These are phyloP conservation scores for Iris macrosiphon DNA, from an alignment of 106 monocot genomes.

Conservation along the genomic window DNA sequence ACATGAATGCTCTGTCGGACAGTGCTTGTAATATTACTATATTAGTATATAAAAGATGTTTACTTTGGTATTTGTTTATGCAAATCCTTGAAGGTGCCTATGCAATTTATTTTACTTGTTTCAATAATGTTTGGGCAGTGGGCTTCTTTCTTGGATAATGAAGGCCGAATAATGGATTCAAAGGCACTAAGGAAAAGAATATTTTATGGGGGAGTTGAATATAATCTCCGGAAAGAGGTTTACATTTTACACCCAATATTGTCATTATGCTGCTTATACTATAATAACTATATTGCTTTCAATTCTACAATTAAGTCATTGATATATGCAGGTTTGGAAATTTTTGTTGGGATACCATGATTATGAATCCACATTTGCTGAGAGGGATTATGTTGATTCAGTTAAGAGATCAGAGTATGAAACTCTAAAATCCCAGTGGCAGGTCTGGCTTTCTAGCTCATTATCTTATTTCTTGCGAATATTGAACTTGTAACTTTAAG, in stretches of 20 bases:
- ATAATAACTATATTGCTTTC: background rate
- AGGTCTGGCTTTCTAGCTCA: conserved; percentile 22
- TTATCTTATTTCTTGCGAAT: background rate
- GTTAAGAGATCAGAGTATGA: conserved; percentile 54
- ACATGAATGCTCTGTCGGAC: too few relatives aligned
- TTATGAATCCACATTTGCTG: conserved; percentile 67
- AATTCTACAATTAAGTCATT: background rate
- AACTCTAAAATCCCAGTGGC: conserved; percentile 68
- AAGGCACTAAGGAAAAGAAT: conserved; percentile 69
- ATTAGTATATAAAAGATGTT: too few relatives aligned
- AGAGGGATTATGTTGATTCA: conserved; percentile 58
- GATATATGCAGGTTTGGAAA: conserved; percentile 46
- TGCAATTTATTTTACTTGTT: background rate
- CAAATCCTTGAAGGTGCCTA: too few relatives aligned
- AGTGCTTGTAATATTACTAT: too few relatives aligned
- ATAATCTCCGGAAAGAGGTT: conserved; percentile 75
- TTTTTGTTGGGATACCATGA: conserved; percentile 57
- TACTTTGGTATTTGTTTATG: too few relatives aligned
- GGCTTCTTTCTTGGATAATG: conserved; percentile 60
- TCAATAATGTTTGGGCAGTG: conserved; percentile 43
- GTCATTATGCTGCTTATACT: background rate
- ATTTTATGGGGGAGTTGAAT: conserved; percentile 91
- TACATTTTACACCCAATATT: background rate
- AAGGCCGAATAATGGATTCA: conserved; percentile 77
- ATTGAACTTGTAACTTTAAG: too few relatives aligned